These are phyloP conservation scores for Rhizopogon sp. DNA, from an alignment of 768 basidiomycete species.

Conservation along the genomic window DNA sequence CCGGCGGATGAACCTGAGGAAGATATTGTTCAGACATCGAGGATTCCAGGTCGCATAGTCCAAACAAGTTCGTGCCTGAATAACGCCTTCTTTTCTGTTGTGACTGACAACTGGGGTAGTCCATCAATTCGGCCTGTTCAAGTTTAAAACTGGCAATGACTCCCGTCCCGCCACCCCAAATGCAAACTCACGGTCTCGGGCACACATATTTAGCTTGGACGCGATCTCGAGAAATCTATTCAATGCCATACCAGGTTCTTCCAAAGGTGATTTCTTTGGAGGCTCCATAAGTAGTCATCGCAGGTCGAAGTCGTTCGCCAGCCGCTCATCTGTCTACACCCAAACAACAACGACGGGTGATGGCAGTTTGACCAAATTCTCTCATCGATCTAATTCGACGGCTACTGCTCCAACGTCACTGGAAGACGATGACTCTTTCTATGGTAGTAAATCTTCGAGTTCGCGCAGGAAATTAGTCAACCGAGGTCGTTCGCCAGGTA, in stretches of 20 bases:
- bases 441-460: conserved; percentile 37
- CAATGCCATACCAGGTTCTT: conserved; percentile 58
- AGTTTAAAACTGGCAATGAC: conserved; percentile 73
- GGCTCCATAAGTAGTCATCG: conserved; percentile 65
- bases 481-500: conserved; percentile 41
- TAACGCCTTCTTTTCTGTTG: neutral
- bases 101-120: conserved; percentile 37
- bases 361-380: conserved; percentile 67
- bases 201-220: conserved; percentile 86
- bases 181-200: conserved; percentile 61
- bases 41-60: conserved; percentile 70
- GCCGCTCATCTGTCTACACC: conserved; percentile 71
- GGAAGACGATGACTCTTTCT: conserved; percentile 57
- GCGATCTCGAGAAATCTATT: conserved; percentile 89
- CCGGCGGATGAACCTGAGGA: conserved; percentile 72
- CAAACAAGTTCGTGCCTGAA: conserved; percentile 68
- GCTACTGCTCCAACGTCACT: conserved; percentile 58
- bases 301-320: conserved; percentile 63
- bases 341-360: conserved; percentile 65
- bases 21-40: conserved; percentile 74
- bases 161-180: conserved; percentile 87
- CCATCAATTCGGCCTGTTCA: conserved; percentile 85
- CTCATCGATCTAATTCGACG: conserved; percentile 66
- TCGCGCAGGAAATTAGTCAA: conserved; percentile 44
- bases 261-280: conserved; percentile 73